These are phyloP conservation scores for Talaromyces sp. DNA, from an alignment of 2,329 filamentous ascomycete species.

Conservation along the genomic window DNA sequence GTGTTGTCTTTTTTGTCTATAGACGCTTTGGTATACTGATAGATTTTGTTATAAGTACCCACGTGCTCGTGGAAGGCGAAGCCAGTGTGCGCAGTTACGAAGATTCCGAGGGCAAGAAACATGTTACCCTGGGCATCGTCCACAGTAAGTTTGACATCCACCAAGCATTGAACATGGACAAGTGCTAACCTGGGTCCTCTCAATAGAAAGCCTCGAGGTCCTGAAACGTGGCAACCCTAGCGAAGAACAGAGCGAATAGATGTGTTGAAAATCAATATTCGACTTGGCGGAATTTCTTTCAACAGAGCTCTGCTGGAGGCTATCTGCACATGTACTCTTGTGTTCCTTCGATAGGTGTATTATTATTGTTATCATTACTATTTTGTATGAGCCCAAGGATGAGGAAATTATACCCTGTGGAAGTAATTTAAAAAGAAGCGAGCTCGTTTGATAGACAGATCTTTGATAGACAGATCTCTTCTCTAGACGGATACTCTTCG, in stretches of 20 bases:
- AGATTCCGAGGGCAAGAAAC: conserved; percentile 64
- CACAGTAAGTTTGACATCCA: conserved; percentile 61
- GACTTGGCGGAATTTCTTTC: background rate
- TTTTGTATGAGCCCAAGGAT: background rate
- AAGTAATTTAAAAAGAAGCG: background rate
- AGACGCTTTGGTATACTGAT: background rate
- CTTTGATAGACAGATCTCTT: background rate
- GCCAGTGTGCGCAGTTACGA: conserved; percentile 63
- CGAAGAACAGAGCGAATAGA: background rate
- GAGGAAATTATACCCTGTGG: background rate
- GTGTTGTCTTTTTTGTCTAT: conserved; percentile 10
- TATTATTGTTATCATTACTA: background rate
- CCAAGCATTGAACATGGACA: background rate
- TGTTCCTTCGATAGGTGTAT: background rate
- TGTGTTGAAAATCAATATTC: background rate
- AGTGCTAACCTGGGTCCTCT: background rate
- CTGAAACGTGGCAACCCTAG: conserved; percentile 25
- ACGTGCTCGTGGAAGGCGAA: conserved; percentile 81
- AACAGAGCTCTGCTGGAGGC: background rate
- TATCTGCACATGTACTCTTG: background rate
- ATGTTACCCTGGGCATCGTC: conserved; percentile 60
- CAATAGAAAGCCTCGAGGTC: conserved; percentile 27
- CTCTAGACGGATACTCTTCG: background rate
- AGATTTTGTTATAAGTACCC: conserved; percentile 50
- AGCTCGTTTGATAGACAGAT: background rate